Evolutionary conservation across 345 rosid species (phyloP), one percentile per base, ranked within the genome.

Genomic region (Erysimum cheiranthoides): DNA sequence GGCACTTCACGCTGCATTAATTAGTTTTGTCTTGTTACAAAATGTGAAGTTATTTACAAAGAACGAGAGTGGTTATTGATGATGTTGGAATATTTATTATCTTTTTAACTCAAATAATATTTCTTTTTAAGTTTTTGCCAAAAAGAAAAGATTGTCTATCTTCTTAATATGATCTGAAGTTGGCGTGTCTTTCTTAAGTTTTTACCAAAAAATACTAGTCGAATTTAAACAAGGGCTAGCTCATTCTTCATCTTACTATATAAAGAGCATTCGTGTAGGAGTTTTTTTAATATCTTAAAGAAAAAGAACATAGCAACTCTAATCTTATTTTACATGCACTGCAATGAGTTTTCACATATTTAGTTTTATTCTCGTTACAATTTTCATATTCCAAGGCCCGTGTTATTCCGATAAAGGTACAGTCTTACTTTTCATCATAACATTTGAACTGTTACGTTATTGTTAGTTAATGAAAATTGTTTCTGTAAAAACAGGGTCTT

Each of bases 351-450:
- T 66, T 7, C 25, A 39, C 14, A 16, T 21, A 2, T 61, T 68
- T 70, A 43, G 11, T 72, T 45, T 53, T 51, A 17, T 66, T 75
- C 80, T 81, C 16, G 47, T 61, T 13, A 25, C 58, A 30, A 21
- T 68, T 40, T 53, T 75, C 35, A 25, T 73, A 64, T 60, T 79
- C 49, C 84, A 68, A 49, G 68, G 73, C 79, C 68, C 82, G 36
- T 78, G 82, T 68, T 43, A 42, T 49, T 73, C 89, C 10, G 82
- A 73, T 65, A 69, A 81, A 83, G 90, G 89, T 88, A 68, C 3
- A 12, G 6, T 25, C 4, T 47, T 16, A 6, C 16, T 47, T 66
- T 27, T 52, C n/a, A 25, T 52, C 21, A 61, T 14, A 67, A 4
- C 38, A 32, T 38, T 4, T 68, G 13, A 68, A 30, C 25, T 52